These are phyloP conservation scores for Gnomoniopsis smithogilvyi DNA, from an alignment of 2,329 filamentous ascomycete genomes.

Conservation along the genomic window DNA sequence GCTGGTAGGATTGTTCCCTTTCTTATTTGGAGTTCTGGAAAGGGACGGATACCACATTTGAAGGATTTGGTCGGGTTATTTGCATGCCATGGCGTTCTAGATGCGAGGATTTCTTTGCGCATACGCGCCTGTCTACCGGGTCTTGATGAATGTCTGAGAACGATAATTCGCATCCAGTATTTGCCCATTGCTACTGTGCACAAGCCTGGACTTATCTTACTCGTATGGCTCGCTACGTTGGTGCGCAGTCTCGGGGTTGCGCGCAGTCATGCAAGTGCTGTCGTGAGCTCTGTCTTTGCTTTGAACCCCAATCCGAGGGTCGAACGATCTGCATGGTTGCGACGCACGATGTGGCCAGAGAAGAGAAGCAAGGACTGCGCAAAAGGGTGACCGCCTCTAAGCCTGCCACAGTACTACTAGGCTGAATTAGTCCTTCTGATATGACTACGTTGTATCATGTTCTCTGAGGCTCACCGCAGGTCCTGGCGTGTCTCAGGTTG, in stretches of 20 bases:
- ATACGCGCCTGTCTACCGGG: constrained; percentile 1
- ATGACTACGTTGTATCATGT: background rate
- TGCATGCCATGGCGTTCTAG: constrained; percentile 16
- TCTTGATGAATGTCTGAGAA: constrained; percentile 1
- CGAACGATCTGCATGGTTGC: too few species aligned
- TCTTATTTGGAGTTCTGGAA: constrained; percentile 15
- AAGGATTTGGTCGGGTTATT: constrained; percentile 9
- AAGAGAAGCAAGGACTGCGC: too few species aligned
- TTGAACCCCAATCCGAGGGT: too few species aligned
- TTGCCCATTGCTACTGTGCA: background rate
- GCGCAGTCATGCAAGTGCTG: too few species aligned
- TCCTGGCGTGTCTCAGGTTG: constrained; percentile 1
- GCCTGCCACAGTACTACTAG: too few species aligned
- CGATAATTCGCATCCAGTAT: background rate
- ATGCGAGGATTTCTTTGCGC: constrained; percentile 9
- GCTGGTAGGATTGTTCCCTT: background rate
- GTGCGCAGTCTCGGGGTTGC: too few species aligned
- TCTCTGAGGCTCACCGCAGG: background rate
- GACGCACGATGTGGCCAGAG: too few species aligned
- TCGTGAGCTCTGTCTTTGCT: too few species aligned
- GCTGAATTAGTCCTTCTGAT: too few species aligned
- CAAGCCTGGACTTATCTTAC: background rate
- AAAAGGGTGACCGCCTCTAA: too few species aligned
- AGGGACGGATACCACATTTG: constrained; percentile 6
- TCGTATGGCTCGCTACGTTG: background rate